Evolutionary conservation across 2,329 filamentous ascomycete species (phyloP), one percentile per base, ranked within the genome.

Genomic region (Cercospora janseana): DNA sequence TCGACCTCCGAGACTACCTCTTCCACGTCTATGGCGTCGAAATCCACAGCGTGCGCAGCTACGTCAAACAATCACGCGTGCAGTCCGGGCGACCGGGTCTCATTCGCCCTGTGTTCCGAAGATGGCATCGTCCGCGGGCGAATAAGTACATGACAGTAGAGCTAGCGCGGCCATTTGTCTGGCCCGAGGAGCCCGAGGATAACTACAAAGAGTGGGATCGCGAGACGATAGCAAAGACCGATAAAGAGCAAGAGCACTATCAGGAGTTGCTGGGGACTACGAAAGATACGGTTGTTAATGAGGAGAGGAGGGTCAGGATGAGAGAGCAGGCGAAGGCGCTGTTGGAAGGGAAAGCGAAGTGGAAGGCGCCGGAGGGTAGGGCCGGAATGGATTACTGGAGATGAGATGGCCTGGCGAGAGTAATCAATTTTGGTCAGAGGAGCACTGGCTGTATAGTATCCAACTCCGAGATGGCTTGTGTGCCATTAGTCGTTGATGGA

Each of bases 121-220:
- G 78, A 55, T 83, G 82, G 76, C 85, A 82, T 69, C 81, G 92
- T 18, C 86, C 87, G 20, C 77, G 80, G 57, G 75, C 83, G 42
- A 79, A 84, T 64, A 98, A 98, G 80, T 87, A 85, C 70, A 98
- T 98, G 93, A 95, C 87, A 32, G 88, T 94, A 35, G 88, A 96
- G 76, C 80, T 98, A 74, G 81, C 79, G 55, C 75, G 85, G 74
- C 88, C 91, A 4, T 98, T 98, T 74, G 82, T 87, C 49, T 97
- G 88, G 86, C 93, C 93, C 1, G 79, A 82, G 57, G 70, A 75
- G 59, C 87, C 88, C 4, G 70, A 76, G 57, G 78, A 76, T 50
- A 26, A 18, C 8, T 71, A 75, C 67, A 90, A 73, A 51, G 77
- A 75, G 18, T 69, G 65, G 66, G 62, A 63, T 37, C 57, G 57